A percentile compares a stretch with the other conserved stretches of the same genome.
Evolutionary conservation across 768 basidiomycete species (phyloP).

Genomic region (Russula dissimulans): DNA sequence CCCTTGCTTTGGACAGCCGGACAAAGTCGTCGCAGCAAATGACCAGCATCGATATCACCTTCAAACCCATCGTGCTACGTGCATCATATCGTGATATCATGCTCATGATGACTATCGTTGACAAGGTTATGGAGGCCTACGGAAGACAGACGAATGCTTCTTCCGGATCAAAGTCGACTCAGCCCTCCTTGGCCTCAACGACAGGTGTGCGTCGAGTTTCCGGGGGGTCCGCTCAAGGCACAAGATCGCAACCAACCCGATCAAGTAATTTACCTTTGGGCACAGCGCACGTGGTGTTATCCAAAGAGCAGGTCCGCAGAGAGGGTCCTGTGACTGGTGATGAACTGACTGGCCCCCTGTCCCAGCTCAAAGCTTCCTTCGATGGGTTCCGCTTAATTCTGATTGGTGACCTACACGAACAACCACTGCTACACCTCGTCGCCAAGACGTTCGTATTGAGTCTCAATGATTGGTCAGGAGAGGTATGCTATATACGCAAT

Average conservation of each 20-base stretch:
- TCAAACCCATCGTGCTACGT: slow-evolving; percentile 81
- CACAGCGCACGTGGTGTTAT: slow-evolving; percentile 44
- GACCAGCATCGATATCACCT: slow-evolving; percentile 73
- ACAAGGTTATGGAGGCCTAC: slow-evolving; percentile 80
- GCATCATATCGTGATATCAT: slow-evolving; percentile 94
- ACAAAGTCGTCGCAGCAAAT: slow-evolving; percentile 56
- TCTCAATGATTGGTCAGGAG: slow-evolving; percentile 90
- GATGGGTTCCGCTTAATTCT: slow-evolving; percentile 90
- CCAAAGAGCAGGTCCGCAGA: slow-evolving; percentile 67
- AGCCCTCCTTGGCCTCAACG: slow-evolving; percentile 10
- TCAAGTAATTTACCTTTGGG: slow-evolving; percentile 21
- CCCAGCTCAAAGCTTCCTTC: slow-evolving; percentile 71
- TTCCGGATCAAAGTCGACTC: slow-evolving; percentile 18
- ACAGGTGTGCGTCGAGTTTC: neutral
- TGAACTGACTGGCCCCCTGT: neutral
- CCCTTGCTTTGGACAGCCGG: slow-evolving; percentile 81
- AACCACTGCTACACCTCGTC: slow-evolving; percentile 85
- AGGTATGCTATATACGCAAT: slow-evolving; percentile 38
- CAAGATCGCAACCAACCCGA: neutral
- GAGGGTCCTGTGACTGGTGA: neutral
- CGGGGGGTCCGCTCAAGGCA: neutral
- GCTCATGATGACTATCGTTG: slow-evolving; percentile 77
- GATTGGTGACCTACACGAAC: slow-evolving; percentile 91
- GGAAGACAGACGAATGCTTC: slow-evolving; percentile 28
- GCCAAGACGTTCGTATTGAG: slow-evolving; percentile 75